These are phyloP conservation scores for Neospermospora avenae DNA, from an alignment of 2,329 filamentous ascomycete species.

Conservation along the genomic window DNA sequence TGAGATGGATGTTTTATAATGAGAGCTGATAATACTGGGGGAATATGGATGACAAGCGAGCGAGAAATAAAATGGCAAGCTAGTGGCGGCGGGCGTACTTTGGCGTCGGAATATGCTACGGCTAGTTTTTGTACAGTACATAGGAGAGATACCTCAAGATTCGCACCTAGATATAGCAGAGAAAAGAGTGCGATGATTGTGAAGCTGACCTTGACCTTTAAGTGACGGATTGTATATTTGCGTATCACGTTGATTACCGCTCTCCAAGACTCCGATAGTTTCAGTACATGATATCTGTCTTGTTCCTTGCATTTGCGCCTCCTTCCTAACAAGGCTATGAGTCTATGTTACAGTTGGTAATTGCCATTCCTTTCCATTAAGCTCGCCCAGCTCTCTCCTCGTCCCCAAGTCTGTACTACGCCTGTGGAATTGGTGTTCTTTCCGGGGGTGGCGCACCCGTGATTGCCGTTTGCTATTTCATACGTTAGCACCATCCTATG, in stretches of 20 bases:
- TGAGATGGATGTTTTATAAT: constrained; percentile 40
- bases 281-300: constrained; percentile 6
- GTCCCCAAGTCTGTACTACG: constrained; percentile 1
- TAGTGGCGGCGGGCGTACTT: constrained; percentile 13
- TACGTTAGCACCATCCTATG: no score
- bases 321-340: not conserved
- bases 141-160: constrained; percentile 9
- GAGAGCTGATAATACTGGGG: not conserved
- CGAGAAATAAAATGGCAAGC: not conserved
- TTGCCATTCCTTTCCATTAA: constrained; percentile 14
- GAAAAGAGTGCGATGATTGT: not conserved
- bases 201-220: not conserved
- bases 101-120: constrained; percentile 12
- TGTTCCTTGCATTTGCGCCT: constrained; percentile 1
- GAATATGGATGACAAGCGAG: not conserved
- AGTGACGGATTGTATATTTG: not conserved
- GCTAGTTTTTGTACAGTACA: constrained; percentile 13
- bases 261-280: not conserved
- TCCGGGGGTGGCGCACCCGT: constrained; percentile 34
- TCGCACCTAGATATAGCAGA: not conserved
- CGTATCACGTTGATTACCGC: not conserved
- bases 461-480: constrained; percentile 34
- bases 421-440: constrained; percentile 23
- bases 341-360: constrained; percentile 29
- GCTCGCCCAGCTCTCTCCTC: constrained; percentile 2